Percentiles rank a stretch among this genome's conserved stretches.
Evolutionary conservation across 1,284 basidiomycete genomes (phyloP).

Genomic region (Sporisorium reilianum): DNA sequence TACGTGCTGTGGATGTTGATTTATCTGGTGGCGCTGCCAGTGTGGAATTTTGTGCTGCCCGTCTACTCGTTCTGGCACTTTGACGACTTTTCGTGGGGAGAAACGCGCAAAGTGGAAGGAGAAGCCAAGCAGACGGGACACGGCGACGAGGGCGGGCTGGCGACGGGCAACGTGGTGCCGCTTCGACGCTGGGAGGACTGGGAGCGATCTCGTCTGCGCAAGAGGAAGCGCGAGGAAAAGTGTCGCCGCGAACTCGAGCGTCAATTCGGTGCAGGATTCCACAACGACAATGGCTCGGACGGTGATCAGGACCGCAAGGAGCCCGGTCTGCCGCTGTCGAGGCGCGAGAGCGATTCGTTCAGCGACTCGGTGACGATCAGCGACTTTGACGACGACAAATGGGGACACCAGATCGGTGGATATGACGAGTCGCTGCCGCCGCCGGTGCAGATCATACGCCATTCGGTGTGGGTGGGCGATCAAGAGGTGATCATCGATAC

Average conservation of each 20-base stretch:
- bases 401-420: constrained; percentile 75
- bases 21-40: constrained; percentile 78
- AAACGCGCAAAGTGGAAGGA: constrained; percentile 92
- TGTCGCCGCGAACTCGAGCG: constrained; percentile 71
- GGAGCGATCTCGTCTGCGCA: constrained; percentile 95
- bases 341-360: constrained; percentile 48
- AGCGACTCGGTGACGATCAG: constrained; percentile 38
- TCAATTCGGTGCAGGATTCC: constrained; percentile 76
- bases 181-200: constrained; percentile 98
- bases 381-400: constrained; percentile 85
- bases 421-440: constrained; percentile 64
- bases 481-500: constrained; percentile 56
- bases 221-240: constrained; percentile 88
- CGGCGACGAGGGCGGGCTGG: constrained; percentile 75
- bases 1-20: constrained; percentile 98
- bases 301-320: constrained; percentile 49
- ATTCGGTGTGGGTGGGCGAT: constrained; percentile 59
- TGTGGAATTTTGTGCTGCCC: constrained; percentile 76
- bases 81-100: constrained; percentile 99
- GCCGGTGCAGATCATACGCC: constrained; percentile 58
- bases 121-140: constrained; percentile 76
- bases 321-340: constrained; percentile 33
- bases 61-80: constrained; percentile 99
- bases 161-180: constrained; percentile 79
- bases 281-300: constrained; percentile 72